These are phyloP conservation scores for Suhomyces choctaworum DNA, from an alignment of 1,139 yeast genomes.

Conservation along the genomic window DNA sequence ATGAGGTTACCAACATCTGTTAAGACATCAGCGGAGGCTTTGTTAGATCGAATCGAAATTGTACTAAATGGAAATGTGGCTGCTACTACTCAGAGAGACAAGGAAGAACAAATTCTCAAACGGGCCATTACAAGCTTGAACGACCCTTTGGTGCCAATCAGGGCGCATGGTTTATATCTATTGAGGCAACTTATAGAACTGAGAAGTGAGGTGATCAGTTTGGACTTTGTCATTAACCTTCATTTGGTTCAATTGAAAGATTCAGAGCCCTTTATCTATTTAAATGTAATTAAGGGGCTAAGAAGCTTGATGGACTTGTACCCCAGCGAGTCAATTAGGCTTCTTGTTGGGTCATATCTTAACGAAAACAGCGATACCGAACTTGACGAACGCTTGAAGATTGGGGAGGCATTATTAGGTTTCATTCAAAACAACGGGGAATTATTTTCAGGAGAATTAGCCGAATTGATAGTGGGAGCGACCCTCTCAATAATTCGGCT, in stretches of 20 bases:
- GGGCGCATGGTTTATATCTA: conserved; percentile 81
- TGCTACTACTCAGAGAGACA: conserved; percentile 17
- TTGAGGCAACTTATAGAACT: conserved; percentile 57
- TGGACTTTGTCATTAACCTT: conserved; percentile 57
- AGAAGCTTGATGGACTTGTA: conserved; percentile 54
- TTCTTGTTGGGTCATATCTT: conserved; percentile 44
- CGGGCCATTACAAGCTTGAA: conserved; percentile 67
- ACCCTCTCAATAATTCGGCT: conserved; percentile 44
- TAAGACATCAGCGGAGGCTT: conserved; percentile 25
- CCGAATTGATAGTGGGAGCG: conserved; percentile 29
- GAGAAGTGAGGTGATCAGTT: conserved; percentile 50
- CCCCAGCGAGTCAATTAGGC: conserved; percentile 38
- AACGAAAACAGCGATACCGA: conserved; percentile 29
- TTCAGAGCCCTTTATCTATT: conserved; percentile 81
- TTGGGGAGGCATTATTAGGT: conserved; percentile 78
- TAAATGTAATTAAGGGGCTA: conserved; percentile 80
- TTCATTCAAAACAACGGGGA: conserved; percentile 53
- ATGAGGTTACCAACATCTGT: conserved; percentile 9
- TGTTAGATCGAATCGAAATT: conserved; percentile 31
- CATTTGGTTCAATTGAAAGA: conserved; percentile 70
- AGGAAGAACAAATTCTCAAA: conserved; percentile 37
- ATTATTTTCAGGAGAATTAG: conserved; percentile 43
- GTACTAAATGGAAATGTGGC: conserved; percentile 30
- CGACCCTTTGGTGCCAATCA: conserved; percentile 79
- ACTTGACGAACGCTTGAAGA: conserved; percentile 66